Conservation (phyloP, 257 asterid species). For the Mentha longifolia region DNA sequence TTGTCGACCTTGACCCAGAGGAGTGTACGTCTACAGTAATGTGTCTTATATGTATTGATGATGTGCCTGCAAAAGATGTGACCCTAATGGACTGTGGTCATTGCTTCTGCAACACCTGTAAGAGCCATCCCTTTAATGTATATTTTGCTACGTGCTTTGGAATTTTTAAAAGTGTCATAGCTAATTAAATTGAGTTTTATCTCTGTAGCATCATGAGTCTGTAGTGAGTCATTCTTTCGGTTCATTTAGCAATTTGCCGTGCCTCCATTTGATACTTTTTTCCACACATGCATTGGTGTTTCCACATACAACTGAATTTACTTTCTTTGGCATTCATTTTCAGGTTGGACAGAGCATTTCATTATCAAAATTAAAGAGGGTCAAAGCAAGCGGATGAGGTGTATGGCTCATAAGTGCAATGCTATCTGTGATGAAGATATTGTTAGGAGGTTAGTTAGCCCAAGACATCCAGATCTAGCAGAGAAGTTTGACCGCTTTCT, state of each 20-base stretch:
- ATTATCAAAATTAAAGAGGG: slow-evolving; percentile 88
- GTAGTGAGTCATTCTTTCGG: neutral
- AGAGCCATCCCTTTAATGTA: slow-evolving; percentile 39
- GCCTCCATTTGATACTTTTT: neutral
- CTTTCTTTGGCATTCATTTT: slow-evolving; percentile 5
- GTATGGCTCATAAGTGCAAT: slow-evolving; percentile 92
- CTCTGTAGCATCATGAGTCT: slow-evolving; percentile 7
- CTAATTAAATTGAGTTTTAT: slow-evolving; percentile 16
- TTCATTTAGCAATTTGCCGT: slow-evolving; percentile 23
- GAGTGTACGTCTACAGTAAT: slow-evolving; percentile 45
- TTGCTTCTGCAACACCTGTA: slow-evolving; percentile 85
- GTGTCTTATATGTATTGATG: slow-evolving; percentile 81
- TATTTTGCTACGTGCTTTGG: slow-evolving; percentile 1
- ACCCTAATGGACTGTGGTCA: slow-evolving; percentile 88
- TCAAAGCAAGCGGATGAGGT: slow-evolving; percentile 85
- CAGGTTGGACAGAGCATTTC: slow-evolving; percentile 97
- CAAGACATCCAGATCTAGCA: slow-evolving; percentile 68
- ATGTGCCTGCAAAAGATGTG: slow-evolving; percentile 59
- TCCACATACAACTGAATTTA: neutral
- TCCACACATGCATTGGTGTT: neutral
- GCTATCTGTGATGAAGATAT: slow-evolving; percentile 83
- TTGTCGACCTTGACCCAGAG: slow-evolving; percentile 42
- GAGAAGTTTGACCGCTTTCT: slow-evolving; percentile 83
- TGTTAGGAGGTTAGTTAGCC: slow-evolving; percentile 62
- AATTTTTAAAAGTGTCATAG: slow-evolving; percentile 8